Evolutionary conservation across 169 alveolate species (phyloP), one percentile per base, ranked within the genome.

Genomic region (Plasmodium yoelii): DNA sequence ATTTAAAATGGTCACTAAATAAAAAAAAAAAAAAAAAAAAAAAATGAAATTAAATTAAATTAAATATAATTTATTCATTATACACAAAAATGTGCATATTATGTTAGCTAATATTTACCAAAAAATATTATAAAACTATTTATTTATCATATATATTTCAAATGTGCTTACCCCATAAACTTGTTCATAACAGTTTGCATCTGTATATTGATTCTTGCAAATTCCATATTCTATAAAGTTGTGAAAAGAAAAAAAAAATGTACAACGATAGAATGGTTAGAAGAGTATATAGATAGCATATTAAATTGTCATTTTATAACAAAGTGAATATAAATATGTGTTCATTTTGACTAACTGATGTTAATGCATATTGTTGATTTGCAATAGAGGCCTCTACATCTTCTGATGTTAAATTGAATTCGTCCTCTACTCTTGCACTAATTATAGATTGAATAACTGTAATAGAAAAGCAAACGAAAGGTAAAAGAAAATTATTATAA

Each of bases 341-440:
- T 74, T 49, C 72, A 57, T 86, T 68, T 13, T 49, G 7, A 63
- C 69, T 63, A 44, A 75, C 88, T 87, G 93, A 89, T 53, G 94
- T 88, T 39, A 93, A 87, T 49, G 92, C 94, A 26, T 72, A 92
- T 89, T 93, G 96, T 88, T 93, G 91, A 59, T 67, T 92, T 28
- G 93, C 90, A 86, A 95, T 92, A 34, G 97, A 94, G 9, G 95
- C 84, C 70, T 95, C 97, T 39, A 95, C 92, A n/a, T 92, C 94
- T 59, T 92, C 94, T 57, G 96, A 93, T 22, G 94, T 95, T 84
- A 90, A 93, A 39, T 93, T 93, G 68, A 95, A 95, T 74, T 93
- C 93, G n/a, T 88, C 90, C 86, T 95, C 95, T 42, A 95, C 97
- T 65, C 92, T 94, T 49, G 97, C 95, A n/a, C 96, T 94, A n/a